Conservation (phyloP, 2,329 filamentous ascomycete species). For the Cercospora berteroae region DNA sequence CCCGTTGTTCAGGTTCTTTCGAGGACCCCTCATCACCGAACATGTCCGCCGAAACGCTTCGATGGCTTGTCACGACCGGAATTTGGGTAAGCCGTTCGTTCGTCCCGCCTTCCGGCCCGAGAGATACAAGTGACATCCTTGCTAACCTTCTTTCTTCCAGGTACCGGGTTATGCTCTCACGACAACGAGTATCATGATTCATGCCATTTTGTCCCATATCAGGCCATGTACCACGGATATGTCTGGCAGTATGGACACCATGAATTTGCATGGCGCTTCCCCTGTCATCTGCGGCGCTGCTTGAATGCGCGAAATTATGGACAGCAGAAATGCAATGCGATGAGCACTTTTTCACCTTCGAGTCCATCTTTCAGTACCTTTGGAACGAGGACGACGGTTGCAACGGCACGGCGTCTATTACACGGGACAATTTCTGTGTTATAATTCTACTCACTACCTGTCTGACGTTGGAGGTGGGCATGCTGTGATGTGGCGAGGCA, state of each 20-base stretch:
- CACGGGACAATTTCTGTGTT: not conserved
- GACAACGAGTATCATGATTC: not conserved
- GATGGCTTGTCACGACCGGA: conserved; percentile 13
- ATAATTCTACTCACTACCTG: not conserved
- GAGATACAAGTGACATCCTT: not conserved
- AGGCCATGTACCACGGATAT: not conserved
- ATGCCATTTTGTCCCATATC: not conserved
- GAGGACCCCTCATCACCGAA: conserved; percentile 6
- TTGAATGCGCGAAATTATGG: not conserved
- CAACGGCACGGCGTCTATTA: not conserved
- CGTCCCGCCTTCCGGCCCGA: not conserved
- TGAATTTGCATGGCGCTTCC: not conserved
- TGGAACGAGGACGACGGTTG: not conserved
- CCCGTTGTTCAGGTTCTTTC: not conserved
- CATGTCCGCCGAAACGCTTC: conserved; percentile 2
- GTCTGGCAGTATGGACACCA: not conserved
- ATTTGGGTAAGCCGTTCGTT: not conserved
- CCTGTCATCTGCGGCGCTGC: not conserved
- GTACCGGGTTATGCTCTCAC: not conserved
- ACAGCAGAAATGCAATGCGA: not conserved
- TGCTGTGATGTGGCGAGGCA: no score
- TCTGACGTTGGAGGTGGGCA: no score
- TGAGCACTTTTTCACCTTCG: not conserved
- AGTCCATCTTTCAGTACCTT: not conserved
- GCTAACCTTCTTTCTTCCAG: not conserved